Evolutionary conservation across 305 asterid species (phyloP), one percentile per base, ranked within the genome.

Genomic region (Fraxinus baroniana): DNA sequence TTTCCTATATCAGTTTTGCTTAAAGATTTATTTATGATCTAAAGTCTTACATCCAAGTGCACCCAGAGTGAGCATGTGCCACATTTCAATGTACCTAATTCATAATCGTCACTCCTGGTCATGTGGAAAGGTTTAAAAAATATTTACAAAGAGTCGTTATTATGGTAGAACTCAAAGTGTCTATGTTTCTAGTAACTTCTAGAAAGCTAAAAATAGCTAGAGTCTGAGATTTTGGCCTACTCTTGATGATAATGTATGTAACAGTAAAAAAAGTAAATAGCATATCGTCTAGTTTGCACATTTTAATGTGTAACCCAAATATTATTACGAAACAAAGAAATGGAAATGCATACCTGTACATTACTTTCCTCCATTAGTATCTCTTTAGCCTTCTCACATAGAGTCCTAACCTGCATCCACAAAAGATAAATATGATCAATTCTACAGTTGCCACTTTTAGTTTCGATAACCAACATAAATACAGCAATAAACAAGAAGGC

Each of bases 301-400:
- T 77, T 49, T 49, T 41, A 62, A 62, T 7, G 71, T 22, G 71
- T 15, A 62, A 62, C 35, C 15, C 15, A 22, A 9, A 15, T 20
- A 28, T 70, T 12, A 70, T 30, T 28, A 30, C 33, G 39, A 30
- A 30, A 30, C 39, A 70, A 80, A 76, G 74, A 57, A 44, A 57
- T 24, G 74, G 78, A 75, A 77, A 70, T 79, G 24, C 86, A 86
- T 89, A 95, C 98, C 99, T 94, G 98, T 76, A 94, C 98, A 77
- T 94, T 94, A 85, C 98, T 94, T 89, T 94, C 98, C 12, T 90
- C 92, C 92, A 91, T 93, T 82, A 94, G 88, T 84, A 94, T 93
- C 92, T 94, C 98, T 83, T 94, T 94, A 2, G 97, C 98, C 90
- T 94, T 94, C 83, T 94, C 98, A 71, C 98, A 94, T 49, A 94